phyloP scores from a whole-genome alignment of 177 flowering plant genomes.

The Vitis hybrid region DNA sequence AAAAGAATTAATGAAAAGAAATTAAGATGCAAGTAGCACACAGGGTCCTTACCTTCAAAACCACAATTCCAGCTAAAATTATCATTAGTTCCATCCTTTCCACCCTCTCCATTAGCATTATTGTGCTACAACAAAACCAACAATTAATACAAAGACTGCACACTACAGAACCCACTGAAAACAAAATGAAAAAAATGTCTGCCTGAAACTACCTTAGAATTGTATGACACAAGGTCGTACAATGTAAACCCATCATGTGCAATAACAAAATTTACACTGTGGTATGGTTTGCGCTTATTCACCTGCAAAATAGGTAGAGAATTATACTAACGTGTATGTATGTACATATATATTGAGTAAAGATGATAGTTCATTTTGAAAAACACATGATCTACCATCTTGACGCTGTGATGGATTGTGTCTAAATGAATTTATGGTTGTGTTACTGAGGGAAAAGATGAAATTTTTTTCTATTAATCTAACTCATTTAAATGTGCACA shows the following conservation, averaged over 20 bases:
- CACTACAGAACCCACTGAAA: neutral
- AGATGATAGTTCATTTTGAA: neutral
- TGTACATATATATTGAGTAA: neutral
- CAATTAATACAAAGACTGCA: neutral
- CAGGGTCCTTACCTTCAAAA: conserved; percentile 57
- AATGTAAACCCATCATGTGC: conserved; percentile 98
- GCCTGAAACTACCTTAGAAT: conserved; percentile 60
- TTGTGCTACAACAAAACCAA: conserved; percentile 61
- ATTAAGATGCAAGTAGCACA: too few species aligned
- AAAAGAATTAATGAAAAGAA: too few species aligned
- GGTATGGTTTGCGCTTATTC: conserved; percentile 90
- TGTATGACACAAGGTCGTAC: conserved; percentile 90
- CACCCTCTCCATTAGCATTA: conserved; percentile 96
- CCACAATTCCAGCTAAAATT: conserved; percentile 98
- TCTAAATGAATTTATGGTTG: too few species aligned
- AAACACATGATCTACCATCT: too few species aligned
- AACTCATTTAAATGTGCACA: too few species aligned
- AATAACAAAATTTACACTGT: conserved; percentile 83
- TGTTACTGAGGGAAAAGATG: too few species aligned
- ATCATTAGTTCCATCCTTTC: conserved; percentile 95
- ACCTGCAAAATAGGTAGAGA: conserved; percentile 44
- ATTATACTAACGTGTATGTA: neutral
- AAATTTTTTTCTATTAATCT: too few species aligned
- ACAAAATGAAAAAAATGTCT: neutral
- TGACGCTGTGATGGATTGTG: too few species aligned